Evolutionary conservation across 495 filamentous ascomycete genomes (phyloP).

Genomic region (Bacidia rubella): DNA sequence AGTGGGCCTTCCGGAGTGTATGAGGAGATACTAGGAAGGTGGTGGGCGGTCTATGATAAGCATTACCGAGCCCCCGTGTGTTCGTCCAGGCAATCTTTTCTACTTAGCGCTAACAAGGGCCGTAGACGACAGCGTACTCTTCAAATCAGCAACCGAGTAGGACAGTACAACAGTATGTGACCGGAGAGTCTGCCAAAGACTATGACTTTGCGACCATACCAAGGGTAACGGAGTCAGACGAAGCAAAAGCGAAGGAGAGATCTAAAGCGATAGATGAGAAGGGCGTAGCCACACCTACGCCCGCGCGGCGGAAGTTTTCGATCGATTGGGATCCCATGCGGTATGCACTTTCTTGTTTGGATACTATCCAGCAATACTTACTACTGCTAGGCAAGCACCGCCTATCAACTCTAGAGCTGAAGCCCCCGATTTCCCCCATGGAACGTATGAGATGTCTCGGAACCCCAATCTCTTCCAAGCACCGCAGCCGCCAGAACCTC

Average conservation of each 20-base stretch:
- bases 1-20: slow-evolving; percentile 47
- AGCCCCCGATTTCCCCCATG: slow-evolving; percentile 57
- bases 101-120: too few relatives aligned
- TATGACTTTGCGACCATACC: background rate
- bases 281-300: slow-evolving; percentile 25
- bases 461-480: slow-evolving; percentile 58
- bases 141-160: background rate
- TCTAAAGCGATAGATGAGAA: slow-evolving; percentile 24
- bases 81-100: too few relatives aligned
- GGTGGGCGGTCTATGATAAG: slow-evolving; percentile 87
- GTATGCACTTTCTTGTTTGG: slow-evolving; percentile 34
- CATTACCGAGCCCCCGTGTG: slow-evolving; percentile 52
- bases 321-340: slow-evolving; percentile 54
- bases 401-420: slow-evolving; percentile 63
- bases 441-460: slow-evolving; percentile 63
- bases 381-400: slow-evolving; percentile 48
- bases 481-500: slow-evolving; percentile 70
- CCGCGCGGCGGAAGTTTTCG: slow-evolving; percentile 31
- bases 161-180: slow-evolving; percentile 28
- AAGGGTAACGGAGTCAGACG: background rate
- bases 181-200: slow-evolving; percentile 18
- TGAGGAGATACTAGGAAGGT: slow-evolving; percentile 64
- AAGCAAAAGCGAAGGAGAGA: background rate
- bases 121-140: background rate
- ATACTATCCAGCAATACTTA: too few relatives aligned